phyloP scores from a whole-genome alignment of 2,329 filamentous ascomycete genomes.

The Fusarium gaditjirri region DNA sequence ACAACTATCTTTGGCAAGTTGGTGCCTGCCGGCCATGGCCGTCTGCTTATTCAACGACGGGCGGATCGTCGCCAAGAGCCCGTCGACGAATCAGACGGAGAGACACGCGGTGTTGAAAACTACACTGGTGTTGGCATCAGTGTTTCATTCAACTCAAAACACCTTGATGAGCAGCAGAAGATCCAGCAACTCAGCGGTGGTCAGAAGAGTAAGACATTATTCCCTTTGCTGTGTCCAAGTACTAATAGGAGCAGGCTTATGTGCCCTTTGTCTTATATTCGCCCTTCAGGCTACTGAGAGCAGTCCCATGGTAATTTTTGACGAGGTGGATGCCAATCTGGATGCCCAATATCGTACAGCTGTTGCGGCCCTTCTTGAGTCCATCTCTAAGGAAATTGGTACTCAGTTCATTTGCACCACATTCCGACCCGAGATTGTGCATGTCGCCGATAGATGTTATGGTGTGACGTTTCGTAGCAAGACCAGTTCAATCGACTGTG shows the following conservation, averaged over 20 bases:
- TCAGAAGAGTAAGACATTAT: slow-evolving; percentile 83
- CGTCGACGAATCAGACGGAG: slow-evolving; percentile 70
- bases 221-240: background rate
- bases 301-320: slow-evolving; percentile 98
- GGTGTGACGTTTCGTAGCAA: slow-evolving; percentile 95
- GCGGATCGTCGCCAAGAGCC: slow-evolving; percentile 74
- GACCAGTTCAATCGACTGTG: slow-evolving; percentile 92
- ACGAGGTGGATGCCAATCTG: slow-evolving; percentile 98
- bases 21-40: slow-evolving; percentile 91
- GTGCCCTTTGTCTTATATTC: slow-evolving; percentile 96
- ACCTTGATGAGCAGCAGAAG: slow-evolving; percentile 93
- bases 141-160: slow-evolving; percentile 98
- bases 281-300: slow-evolving; percentile 98
- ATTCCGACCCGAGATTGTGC: slow-evolving; percentile 95
- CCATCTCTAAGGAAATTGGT: slow-evolving; percentile 74
- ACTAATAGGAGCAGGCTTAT: slow-evolving; percentile 71
- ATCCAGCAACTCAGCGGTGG: slow-evolving; percentile 98
- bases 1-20: slow-evolving; percentile 93
- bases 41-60: slow-evolving; percentile 91
- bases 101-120: slow-evolving; percentile 85
- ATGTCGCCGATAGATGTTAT: slow-evolving; percentile 97
- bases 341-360: slow-evolving; percentile 98
- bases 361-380: slow-evolving; percentile 87
- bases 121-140: slow-evolving; percentile 97
- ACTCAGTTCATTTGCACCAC: slow-evolving; percentile 98